Evolutionary conservation across 805 yeast species (phyloP).

Genomic region (Alloascoidea africana): DNA sequence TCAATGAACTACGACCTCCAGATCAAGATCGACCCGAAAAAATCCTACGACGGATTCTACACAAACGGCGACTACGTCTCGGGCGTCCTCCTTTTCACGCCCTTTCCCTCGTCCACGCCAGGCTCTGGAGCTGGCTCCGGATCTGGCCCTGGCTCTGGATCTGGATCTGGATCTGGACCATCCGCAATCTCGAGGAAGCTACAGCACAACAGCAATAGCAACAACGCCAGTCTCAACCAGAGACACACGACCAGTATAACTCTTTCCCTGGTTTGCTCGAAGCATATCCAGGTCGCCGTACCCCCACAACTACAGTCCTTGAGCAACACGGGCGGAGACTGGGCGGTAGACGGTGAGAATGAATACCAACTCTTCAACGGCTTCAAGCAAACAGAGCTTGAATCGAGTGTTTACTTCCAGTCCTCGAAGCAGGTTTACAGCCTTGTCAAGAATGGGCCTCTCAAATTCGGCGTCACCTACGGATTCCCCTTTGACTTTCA

Average conservation of each 20-base stretch:
- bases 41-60: constrained; percentile 1
- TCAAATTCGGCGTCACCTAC: background rate
- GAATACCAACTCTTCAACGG: constrained; percentile 1
- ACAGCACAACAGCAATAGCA: no score
- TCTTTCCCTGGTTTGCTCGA: background rate
- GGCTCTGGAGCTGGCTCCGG: no score
- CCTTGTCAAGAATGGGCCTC: background rate
- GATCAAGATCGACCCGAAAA: background rate
- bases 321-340: background rate
- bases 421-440: background rate
- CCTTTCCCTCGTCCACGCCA: background rate
- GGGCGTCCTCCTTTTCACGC: background rate
- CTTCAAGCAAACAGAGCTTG: background rate
- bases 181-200: no score
- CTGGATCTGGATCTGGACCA: no score
- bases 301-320: background rate
- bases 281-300: background rate
- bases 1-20: background rate
- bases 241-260: background rate
- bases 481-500: background rate
- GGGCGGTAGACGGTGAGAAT: background rate
- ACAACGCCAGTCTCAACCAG: background rate
- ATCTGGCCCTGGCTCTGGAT: no score
- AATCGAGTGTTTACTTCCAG: background rate
- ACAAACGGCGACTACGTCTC: constrained; percentile 1